Evolutionary conservation across 1,284 basidiomycete species (phyloP).

Genomic region (Apiotrichum laibachii): DNA sequence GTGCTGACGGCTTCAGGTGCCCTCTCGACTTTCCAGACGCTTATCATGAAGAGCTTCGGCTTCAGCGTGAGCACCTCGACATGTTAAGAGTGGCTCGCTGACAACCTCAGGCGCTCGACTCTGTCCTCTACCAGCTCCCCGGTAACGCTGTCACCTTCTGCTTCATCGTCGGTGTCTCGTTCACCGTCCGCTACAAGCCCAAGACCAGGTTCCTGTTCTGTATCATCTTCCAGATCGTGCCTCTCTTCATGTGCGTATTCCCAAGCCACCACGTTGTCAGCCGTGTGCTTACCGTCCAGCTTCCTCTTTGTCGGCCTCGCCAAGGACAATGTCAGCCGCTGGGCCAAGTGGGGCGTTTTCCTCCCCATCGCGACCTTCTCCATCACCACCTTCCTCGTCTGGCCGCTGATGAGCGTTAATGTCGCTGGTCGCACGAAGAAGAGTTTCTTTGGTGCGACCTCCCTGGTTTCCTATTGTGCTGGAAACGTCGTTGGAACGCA

Average conservation of each 20-base stretch:
- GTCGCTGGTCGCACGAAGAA: conserved; percentile 38
- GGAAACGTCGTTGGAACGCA: conserved; percentile 34
- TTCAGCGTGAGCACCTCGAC: conserved; percentile 18
- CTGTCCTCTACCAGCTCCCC: conserved; percentile 26
- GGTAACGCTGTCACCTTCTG: conserved; percentile 23
- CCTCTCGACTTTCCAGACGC: conserved; percentile 20
- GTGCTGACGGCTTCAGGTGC: too few species aligned
- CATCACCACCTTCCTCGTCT: conserved; percentile 30
- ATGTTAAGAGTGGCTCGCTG: not conserved
- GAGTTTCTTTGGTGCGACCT: conserved; percentile 22
- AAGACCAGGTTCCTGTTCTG: conserved; percentile 25
- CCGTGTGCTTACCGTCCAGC: too few species aligned
- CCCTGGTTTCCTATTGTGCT: conserved; percentile 29
- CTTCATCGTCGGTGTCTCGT: conserved; percentile 11
- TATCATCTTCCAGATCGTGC: conserved; percentile 20
- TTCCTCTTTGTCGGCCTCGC: conserved; percentile 32
- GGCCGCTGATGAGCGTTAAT: conserved; percentile 37
- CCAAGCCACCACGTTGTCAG: too few species aligned
- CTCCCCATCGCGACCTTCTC: conserved; percentile 21
- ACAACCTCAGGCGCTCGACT: not conserved
- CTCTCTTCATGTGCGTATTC: conserved; percentile 12
- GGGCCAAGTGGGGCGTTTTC: conserved; percentile 31
- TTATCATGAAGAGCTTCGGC: conserved; percentile 29
- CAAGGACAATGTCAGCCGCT: conserved; percentile 15
- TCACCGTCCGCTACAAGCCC: conserved; percentile 18